Evolutionary conservation across 1,284 basidiomycete species (phyloP), one percentile per base, ranked within the genome.

Genomic region (Trichosporon coremiiforme): DNA sequence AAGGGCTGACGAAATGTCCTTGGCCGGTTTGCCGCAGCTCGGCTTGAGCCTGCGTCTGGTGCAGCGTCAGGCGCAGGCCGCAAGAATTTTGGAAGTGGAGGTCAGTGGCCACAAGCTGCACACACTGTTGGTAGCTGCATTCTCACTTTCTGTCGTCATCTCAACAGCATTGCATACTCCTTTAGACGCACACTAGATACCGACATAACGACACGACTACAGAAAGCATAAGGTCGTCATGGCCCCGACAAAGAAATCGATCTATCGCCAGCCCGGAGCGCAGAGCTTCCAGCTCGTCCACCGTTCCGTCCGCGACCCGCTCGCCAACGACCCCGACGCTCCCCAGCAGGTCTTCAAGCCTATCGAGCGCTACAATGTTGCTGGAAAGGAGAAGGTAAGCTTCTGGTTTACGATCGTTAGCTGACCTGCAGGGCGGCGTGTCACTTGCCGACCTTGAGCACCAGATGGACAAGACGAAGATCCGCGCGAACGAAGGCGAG

Each of bases 201-300:
- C 31, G 31, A 31, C 13, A 33, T 15, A 55, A 25, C 20, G 15
- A 53, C 4, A 53, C 66, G 41, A 45, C 9, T 17, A 12, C 55
- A 53, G 15, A 53, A 15, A 7, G 33, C 33, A 35, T 10, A 62
- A 31, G 57, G 57, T 55, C 74, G 74, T n/a, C 47, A 84, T 83
- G 82, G 74, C 83, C n/a, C 81, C 83, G 15, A 92, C 90, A 83
- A 80, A 80, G 62, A 83, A 83, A 70, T 96, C 94, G 33, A 89
- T 95, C 77, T 99, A 93, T 85, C 90, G 94, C 74, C 90, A 90
- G 76, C 91, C 94, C 10, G 91, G 92, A 6, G 89, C 91, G 68
- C 90, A 92, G 80, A 94, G 98, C 83, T 98, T 95, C 78, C 94
- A 98, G 86, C 91, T 99, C 65, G 95, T 99, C 31, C 95, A 99